A percentile compares a stretch with the other conserved stretches of the same genome.
Evolutionary conservation across 192 early-diverging fungal species (phyloP).

Genomic region (Entomortierella lignicola): DNA sequence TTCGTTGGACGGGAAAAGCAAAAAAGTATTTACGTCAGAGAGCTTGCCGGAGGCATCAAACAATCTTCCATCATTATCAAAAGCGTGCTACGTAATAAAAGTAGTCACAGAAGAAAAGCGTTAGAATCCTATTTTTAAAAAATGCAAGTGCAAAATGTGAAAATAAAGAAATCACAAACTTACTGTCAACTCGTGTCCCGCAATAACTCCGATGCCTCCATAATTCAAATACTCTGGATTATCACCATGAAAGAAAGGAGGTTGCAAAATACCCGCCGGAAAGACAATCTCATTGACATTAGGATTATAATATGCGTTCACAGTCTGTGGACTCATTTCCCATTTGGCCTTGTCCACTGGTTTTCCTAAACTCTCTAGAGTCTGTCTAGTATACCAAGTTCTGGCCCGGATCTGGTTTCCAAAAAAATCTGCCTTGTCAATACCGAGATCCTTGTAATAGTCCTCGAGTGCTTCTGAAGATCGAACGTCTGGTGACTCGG

Average conservation of each 20-base stretch:
- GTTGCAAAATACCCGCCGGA: constrained; percentile 70
- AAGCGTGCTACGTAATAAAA: constrained; percentile 64
- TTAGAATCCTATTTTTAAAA: too few species aligned
- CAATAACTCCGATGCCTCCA: constrained; percentile 74
- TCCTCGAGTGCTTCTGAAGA: constrained; percentile 56
- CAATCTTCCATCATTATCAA: constrained; percentile 69
- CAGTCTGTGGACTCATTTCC: constrained; percentile 68
- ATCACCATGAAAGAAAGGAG: constrained; percentile 67
- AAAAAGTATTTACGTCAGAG: constrained; percentile 32
- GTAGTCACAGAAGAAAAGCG: too few species aligned
- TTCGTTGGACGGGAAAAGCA: too few species aligned
- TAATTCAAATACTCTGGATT: constrained; percentile 74
- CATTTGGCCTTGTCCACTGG: constrained; percentile 62
- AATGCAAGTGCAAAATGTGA: too few species aligned
- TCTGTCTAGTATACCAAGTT: constrained; percentile 48
- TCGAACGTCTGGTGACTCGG: constrained; percentile 66
- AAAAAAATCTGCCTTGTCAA: constrained; percentile 65
- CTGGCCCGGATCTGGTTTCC: constrained; percentile 67
- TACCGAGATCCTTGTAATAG: constrained; percentile 64
- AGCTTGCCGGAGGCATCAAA: constrained; percentile 67
- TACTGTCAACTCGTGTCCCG: constrained; percentile 82
- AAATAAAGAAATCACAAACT: background rate
- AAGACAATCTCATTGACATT: constrained; percentile 66
- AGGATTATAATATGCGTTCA: constrained; percentile 68
- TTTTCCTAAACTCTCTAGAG: constrained; percentile 34